A percentile compares a stretch with the other conserved stretches of the same genome.
Conservation (phyloP, 2,329 filamentous ascomycete species). For the Aureobasidium sp. region DNA sequence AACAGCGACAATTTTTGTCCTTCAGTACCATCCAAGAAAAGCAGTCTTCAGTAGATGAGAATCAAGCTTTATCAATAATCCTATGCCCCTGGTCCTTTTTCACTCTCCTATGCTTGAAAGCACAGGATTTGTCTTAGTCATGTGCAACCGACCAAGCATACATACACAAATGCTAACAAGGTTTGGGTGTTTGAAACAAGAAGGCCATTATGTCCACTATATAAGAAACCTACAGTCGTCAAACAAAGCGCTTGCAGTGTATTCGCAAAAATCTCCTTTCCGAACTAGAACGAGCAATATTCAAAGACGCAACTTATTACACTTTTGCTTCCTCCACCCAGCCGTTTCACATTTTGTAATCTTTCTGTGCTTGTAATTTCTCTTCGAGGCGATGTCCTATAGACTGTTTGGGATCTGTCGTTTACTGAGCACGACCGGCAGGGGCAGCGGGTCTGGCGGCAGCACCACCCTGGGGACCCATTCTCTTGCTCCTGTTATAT, state of each 20-base stretch:
- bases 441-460: conserved; percentile 4
- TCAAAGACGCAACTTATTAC: background rate
- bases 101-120: background rate
- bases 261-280: background rate
- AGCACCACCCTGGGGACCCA: conserved; percentile 11
- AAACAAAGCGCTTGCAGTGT: background rate
- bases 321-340: background rate
- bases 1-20: background rate
- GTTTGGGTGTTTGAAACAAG: background rate
- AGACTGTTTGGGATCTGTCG: background rate
- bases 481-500: conserved; percentile 15
- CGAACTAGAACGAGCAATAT: background rate
- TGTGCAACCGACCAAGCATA: background rate
- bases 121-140: too few relatives aligned
- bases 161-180: background rate
- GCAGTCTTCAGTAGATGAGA: background rate
- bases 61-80: background rate
- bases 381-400: background rate
- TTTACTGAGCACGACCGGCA: conserved; percentile 10
- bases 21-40: background rate
- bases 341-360: background rate
- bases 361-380: background rate
- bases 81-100: background rate
- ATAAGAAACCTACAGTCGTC: background rate
- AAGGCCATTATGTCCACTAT: background rate